These are phyloP conservation scores for Acacia melanoxylon DNA, from an alignment of 306 rosid genomes.

Conservation along the genomic window DNA sequence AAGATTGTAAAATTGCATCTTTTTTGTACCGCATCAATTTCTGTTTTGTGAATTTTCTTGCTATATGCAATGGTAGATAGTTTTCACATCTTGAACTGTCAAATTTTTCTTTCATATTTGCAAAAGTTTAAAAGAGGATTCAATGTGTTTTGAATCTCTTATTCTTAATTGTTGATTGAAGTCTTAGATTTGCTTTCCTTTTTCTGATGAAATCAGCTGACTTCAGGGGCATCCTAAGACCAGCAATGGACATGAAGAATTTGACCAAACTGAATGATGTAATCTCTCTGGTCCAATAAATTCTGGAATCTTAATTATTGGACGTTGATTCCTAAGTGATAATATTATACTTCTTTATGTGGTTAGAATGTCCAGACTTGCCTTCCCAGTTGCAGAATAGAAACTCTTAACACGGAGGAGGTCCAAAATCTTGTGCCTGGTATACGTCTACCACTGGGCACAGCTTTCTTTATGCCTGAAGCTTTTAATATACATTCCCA, in stretches of 20 bases:
- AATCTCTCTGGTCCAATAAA: slow-evolving; percentile 35
- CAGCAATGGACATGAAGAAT: slow-evolving; percentile 71
- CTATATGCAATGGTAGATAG: not conserved
- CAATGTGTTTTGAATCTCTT: not conserved
- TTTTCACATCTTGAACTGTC: not conserved
- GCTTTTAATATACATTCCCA: slow-evolving; percentile 73
- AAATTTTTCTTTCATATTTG: not conserved
- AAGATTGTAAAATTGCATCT: not conserved
- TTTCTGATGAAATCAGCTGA: slow-evolving; percentile 48
- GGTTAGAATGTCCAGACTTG: slow-evolving; percentile 73
- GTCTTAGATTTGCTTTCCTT: slow-evolving; percentile 38
- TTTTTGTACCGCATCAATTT: not conserved
- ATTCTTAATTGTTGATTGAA: slow-evolving; percentile 1
- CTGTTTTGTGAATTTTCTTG: not conserved
- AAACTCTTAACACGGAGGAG: slow-evolving; percentile 49
- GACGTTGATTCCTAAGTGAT: slow-evolving; percentile 21
- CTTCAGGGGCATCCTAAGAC: slow-evolving; percentile 93
- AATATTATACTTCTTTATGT: slow-evolving; percentile 33
- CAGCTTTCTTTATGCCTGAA: slow-evolving; percentile 87
- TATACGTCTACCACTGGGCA: slow-evolving; percentile 49
- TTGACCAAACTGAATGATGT: slow-evolving; percentile 63
- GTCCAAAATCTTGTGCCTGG: slow-evolving; percentile 66
- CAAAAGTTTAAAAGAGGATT: not conserved
- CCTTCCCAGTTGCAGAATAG: slow-evolving; percentile 79
- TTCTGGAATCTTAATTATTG: slow-evolving; percentile 18